These are phyloP conservation scores for Blastocystis sp. DNA, from an alignment of 352 stramenopile species.

Conservation along the genomic window DNA sequence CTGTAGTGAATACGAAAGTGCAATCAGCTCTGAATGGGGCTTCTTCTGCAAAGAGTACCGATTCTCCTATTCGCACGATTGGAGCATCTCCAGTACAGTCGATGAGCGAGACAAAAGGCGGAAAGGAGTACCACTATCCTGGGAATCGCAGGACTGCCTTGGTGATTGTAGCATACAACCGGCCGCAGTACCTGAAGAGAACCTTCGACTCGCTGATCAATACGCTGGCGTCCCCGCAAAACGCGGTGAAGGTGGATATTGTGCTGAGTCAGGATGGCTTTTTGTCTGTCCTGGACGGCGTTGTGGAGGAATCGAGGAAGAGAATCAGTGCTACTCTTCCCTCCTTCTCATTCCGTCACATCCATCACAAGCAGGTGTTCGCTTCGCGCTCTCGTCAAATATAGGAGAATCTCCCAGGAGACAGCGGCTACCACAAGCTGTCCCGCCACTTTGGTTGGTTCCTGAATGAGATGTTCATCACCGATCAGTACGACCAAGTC, in stretches of 20 bases:
- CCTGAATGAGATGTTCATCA: conserved; percentile 72
- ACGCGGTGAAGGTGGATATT: conserved; percentile 75
- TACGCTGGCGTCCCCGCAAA: conserved; percentile 68
- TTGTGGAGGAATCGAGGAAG: conserved; percentile 73
- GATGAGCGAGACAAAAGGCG: too few relatives aligned
- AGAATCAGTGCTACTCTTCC: neutral
- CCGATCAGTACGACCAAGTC: conserved; percentile 40
- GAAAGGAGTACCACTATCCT: conserved; percentile 33
- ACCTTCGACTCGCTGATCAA: conserved; percentile 76
- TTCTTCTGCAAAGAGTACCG: too few relatives aligned
- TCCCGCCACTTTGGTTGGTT: conserved; percentile 79
- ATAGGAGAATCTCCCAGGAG: conserved; percentile 10
- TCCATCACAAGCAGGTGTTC: conserved; percentile 69
- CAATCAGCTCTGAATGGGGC: too few relatives aligned
- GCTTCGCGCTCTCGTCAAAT: neutral
- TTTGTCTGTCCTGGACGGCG: conserved; percentile 72
- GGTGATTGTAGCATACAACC: conserved; percentile 79
- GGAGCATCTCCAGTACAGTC: too few relatives aligned
- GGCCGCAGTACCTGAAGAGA: conserved; percentile 77
- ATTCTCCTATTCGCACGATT: too few relatives aligned
- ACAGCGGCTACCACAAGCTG: conserved; percentile 77
- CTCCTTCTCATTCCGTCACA: conserved; percentile 71
- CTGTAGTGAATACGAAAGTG: too few relatives aligned
- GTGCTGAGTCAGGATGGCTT: conserved; percentile 81
- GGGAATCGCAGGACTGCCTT: conserved; percentile 71